phyloP scores from a whole-genome alignment of 1,284 basidiomycete genomes.

The Macrocybe sp. region DNA sequence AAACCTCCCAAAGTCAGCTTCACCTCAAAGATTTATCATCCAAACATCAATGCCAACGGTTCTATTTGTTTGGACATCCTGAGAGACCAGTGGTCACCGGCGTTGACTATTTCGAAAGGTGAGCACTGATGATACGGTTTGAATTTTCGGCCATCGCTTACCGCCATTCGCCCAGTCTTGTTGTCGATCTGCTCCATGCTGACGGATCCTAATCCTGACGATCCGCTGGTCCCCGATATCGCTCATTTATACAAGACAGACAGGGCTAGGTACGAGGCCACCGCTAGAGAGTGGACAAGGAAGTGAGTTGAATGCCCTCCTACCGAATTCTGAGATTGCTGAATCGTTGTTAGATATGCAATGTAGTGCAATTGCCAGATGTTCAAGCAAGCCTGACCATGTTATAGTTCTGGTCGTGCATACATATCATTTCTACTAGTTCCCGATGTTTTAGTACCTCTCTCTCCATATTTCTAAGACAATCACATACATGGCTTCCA shows the following conservation, averaged over 20 bases:
- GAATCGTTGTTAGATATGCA: conserved; percentile 28
- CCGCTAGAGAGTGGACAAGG: conserved; percentile 95
- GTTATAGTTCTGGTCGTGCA: no score
- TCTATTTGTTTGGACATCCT: conserved; percentile 98
- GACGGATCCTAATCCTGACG: conserved; percentile 96
- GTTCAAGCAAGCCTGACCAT: background rate
- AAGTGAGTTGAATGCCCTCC: conserved; percentile 58
- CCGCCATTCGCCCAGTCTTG: conserved; percentile 51
- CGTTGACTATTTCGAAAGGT: conserved; percentile 99
- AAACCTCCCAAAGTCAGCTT: conserved; percentile 99
- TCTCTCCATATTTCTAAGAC: no score
- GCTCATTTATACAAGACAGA: conserved; percentile 96
- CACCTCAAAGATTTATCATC: conserved; percentile 97
- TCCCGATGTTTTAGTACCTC: no score
- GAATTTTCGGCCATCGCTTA: background rate
- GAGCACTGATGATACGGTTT: background rate
- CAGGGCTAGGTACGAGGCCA: conserved; percentile 89
- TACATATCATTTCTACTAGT: no score
- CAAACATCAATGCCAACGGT: conserved; percentile 97
- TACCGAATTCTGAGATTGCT: conserved; percentile 4
- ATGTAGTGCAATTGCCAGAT: conserved; percentile 25
- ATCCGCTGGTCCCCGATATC: conserved; percentile 77
- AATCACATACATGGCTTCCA: no score
- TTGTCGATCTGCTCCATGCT: conserved; percentile 96
- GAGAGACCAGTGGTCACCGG: conserved; percentile 97